phyloP scores from a whole-genome alignment of 1,284 basidiomycete genomes.

The Baeospora myosura region DNA sequence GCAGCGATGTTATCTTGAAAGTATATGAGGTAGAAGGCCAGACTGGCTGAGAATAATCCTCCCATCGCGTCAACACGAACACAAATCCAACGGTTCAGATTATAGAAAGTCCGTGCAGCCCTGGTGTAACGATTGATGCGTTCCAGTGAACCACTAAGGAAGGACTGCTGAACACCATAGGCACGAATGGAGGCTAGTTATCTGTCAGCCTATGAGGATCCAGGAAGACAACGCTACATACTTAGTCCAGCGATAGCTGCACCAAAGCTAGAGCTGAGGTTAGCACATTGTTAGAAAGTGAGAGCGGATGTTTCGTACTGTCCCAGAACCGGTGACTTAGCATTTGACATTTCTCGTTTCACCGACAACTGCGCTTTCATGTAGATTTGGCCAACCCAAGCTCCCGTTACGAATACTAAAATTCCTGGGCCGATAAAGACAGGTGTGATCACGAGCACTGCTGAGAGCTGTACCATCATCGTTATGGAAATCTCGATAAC shows the following conservation, averaged over 20 bases:
- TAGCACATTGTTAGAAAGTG: too few relatives aligned
- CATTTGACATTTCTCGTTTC: conserved; percentile 4
- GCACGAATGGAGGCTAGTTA: conserved; percentile 52
- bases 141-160: conserved; percentile 26
- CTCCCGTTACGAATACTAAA: conserved; percentile 28
- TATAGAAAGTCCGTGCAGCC: conserved; percentile 31
- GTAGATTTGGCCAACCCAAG: conserved; percentile 27
- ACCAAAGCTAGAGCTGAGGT: conserved; percentile 46
- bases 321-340: conserved; percentile 19
- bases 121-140: conserved; percentile 34
- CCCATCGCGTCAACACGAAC: conserved; percentile 33
- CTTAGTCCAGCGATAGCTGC: conserved; percentile 61
- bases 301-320: too few relatives aligned
- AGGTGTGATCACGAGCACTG: conserved; percentile 36
- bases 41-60: conserved; percentile 23
- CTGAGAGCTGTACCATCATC: conserved; percentile 30
- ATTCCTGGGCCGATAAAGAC: conserved; percentile 27
- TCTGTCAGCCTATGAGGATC: neutral
- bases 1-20: conserved; percentile 7
- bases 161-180: conserved; percentile 41
- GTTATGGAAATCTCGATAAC: conserved; percentile 43
- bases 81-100: conserved; percentile 39
- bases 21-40: conserved; percentile 12
- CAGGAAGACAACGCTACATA: conserved; percentile 23
- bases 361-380: conserved; percentile 60